phyloP scores from a whole-genome alignment of 2,329 filamentous ascomycete species.

The Fusarium sp. region DNA sequence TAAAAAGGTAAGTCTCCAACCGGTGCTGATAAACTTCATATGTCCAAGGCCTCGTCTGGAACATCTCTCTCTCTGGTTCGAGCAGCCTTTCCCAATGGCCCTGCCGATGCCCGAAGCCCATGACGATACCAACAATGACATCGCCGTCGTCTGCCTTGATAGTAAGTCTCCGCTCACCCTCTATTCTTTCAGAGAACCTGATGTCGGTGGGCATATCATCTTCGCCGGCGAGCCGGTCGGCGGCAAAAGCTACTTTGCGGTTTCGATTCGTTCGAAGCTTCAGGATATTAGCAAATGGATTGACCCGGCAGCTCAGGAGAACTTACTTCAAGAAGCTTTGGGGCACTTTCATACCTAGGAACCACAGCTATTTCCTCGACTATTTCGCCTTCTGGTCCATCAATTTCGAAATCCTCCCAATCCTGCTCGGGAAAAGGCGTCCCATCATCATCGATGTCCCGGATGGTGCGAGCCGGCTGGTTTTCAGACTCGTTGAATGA shows the following conservation, averaged over 20 bases:
- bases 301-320: not conserved
- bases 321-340: not conserved
- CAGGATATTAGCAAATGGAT: not conserved
- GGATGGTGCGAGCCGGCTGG: not conserved
- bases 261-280: conserved; percentile 5
- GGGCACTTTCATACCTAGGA: too few relatives aligned
- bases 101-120: not conserved
- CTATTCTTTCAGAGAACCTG: not conserved
- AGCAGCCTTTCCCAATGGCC: not conserved
- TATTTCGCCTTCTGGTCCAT: not conserved
- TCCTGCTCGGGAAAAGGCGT: not conserved
- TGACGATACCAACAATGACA: not conserved
- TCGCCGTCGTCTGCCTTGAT: not conserved
- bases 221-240: not conserved
- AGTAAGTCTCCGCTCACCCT: too few relatives aligned
- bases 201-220: not conserved
- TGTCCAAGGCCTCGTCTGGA: not conserved
- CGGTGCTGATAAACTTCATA: not conserved
- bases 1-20: not conserved
- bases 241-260: not conserved
- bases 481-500: not conserved
- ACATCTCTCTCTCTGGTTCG: not conserved
- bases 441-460: not conserved
- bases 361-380: not conserved
- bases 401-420: not conserved